Percentiles rank a stretch among this genome's conserved stretches.
phyloP scores from a whole-genome alignment of 192 early-diverging fungal species.

The Jimgerdemannia flammicorona region DNA sequence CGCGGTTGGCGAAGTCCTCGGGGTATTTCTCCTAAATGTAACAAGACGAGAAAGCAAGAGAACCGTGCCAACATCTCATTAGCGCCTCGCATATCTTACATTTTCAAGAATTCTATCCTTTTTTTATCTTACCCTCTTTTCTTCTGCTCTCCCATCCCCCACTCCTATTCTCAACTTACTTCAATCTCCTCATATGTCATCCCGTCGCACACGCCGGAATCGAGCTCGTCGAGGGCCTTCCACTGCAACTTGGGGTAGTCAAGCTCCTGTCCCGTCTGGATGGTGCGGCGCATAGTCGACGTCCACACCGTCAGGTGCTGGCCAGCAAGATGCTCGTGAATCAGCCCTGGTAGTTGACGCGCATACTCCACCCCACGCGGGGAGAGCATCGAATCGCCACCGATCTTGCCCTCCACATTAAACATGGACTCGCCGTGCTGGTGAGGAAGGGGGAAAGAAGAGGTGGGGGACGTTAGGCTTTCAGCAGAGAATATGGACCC shows the following conservation, averaged over 20 bases:
- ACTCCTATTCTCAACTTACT: constrained; percentile 20
- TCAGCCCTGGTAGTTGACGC: constrained; percentile 72
- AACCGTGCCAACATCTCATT: too few relatives aligned
- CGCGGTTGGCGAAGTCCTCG: constrained; percentile 89
- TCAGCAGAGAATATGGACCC: too few relatives aligned
- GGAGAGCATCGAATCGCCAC: constrained; percentile 90
- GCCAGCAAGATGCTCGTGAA: constrained; percentile 71
- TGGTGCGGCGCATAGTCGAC: constrained; percentile 90
- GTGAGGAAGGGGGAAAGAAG: too few relatives aligned
- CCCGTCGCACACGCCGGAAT: constrained; percentile 96
- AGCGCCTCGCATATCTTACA: too few relatives aligned
- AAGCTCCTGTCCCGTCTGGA: constrained; percentile 79
- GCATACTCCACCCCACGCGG: constrained; percentile 88
- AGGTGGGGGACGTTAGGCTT: too few relatives aligned
- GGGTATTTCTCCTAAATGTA: constrained; percentile 69
- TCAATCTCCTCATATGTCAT: constrained; percentile 99
- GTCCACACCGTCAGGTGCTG: constrained; percentile 92
- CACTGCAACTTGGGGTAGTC: constrained; percentile 89
- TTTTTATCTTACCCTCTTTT: too few relatives aligned
- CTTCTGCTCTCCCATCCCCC: too few relatives aligned
- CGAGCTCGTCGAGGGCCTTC: constrained; percentile 98
- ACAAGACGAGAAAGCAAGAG: too few relatives aligned
- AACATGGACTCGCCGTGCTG: constrained; percentile 91
- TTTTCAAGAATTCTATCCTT: too few relatives aligned
- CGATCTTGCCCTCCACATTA: constrained; percentile 90